These are phyloP conservation scores for Pseudocercospora fuligena DNA, from an alignment of 2,329 filamentous ascomycete species.

Conservation along the genomic window DNA sequence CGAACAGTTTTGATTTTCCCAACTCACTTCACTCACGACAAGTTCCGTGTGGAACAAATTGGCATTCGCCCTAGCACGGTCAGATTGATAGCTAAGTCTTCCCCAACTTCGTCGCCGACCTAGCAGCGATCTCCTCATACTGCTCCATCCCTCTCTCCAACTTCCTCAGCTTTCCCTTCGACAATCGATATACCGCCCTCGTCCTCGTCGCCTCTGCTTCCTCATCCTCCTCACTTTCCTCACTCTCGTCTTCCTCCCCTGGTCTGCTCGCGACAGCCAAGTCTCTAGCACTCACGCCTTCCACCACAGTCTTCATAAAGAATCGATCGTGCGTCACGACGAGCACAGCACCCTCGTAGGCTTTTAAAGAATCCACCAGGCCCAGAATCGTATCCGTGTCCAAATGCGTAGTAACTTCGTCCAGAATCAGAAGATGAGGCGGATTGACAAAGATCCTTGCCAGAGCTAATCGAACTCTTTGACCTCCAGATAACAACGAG, in stretches of 20 bases:
- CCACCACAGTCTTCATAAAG: conserved; percentile 75
- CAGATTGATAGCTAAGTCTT: conserved; percentile 14
- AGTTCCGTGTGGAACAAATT: no score
- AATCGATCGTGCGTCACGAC: conserved; percentile 83
- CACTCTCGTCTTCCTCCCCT: conserved; percentile 35
- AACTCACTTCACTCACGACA: neutral
- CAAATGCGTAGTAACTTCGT: conserved; percentile 84
- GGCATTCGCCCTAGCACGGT: no score
- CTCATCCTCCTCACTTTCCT: conserved; percentile 24
- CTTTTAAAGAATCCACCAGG: conserved; percentile 67
- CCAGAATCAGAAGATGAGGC: conserved; percentile 75
- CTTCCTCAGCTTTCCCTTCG: conserved; percentile 26
- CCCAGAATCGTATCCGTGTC: conserved; percentile 81
- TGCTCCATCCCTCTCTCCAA: conserved; percentile 28
- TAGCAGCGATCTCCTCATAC: conserved; percentile 30
- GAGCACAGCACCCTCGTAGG: conserved; percentile 75
- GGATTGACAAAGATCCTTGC: conserved; percentile 70
- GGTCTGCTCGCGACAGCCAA: conserved; percentile 22
- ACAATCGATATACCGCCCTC: conserved; percentile 25
- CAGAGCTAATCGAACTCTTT: conserved; percentile 69
- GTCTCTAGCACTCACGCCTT: conserved; percentile 54
- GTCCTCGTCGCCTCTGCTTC: conserved; percentile 20
- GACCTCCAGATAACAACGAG: conserved; percentile 75
- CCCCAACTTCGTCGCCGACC: conserved; percentile 25
- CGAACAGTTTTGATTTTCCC: neutral